Evolutionary conservation across 257 asterid species (phyloP).

Genomic region (Salvia splendens): DNA sequence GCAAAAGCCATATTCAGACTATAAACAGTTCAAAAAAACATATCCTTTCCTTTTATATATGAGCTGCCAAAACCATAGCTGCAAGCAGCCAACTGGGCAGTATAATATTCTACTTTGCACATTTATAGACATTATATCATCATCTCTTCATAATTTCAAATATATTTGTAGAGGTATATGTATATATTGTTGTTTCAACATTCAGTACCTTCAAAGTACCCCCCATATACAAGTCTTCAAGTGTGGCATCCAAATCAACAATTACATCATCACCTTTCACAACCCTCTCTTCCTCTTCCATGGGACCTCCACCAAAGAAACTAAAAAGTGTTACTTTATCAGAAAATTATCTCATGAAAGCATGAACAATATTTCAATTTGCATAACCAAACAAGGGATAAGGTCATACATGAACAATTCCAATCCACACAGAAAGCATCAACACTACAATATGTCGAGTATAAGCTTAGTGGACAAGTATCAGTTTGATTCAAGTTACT

Average conservation of each 20-base stretch:
- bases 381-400: conserved; percentile 16
- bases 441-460: background rate
- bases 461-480: background rate
- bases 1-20: background rate
- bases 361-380: conserved; percentile 14
- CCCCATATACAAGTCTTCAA: conserved; percentile 95
- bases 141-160: conserved; percentile 5
- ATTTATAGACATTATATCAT: background rate
- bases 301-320: conserved; percentile 88
- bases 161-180: background rate
- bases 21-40: background rate
- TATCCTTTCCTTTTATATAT: background rate
- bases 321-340: conserved; percentile 40
- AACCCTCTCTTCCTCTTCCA: conserved; percentile 93
- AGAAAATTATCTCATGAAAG: conserved; percentile 28
- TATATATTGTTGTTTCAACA: background rate
- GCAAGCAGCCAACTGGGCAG: background rate
- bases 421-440: conserved; percentile 5
- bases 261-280: conserved; percentile 91
- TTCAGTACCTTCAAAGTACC: conserved; percentile 85
- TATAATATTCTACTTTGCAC: background rate
- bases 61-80: background rate
- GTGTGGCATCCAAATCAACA: conserved; percentile 88
- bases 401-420: background rate
- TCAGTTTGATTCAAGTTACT: background rate